phyloP scores from a whole-genome alignment of 495 filamentous ascomycete species.

The Viridothelium virens region DNA sequence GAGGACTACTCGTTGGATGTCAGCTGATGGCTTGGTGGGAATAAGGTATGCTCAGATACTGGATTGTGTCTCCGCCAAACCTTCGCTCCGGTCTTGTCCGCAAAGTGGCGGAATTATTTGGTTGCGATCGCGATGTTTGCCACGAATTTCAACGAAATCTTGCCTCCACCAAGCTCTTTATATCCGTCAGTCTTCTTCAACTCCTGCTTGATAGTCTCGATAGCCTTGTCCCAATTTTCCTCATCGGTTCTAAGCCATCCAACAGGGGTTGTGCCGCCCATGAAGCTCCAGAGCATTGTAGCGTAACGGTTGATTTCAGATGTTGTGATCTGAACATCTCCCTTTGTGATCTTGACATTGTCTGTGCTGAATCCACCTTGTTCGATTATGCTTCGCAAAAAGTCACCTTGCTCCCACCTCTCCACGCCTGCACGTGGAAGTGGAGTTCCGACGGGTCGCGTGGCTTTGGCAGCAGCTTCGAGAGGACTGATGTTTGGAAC shows the following conservation, averaged over 20 bases:
- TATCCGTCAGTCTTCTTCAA: slow-evolving; percentile 14
- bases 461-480: slow-evolving; percentile 9
- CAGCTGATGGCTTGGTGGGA: no score
- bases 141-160: slow-evolving; percentile 14
- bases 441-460: slow-evolving; percentile 13
- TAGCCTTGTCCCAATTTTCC: slow-evolving; percentile 3
- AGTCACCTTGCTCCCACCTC: slow-evolving; percentile 11
- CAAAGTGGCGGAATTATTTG: slow-evolving; percentile 1
- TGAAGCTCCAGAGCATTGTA: slow-evolving; percentile 19
- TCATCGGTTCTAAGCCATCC: slow-evolving; percentile 14
- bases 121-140: slow-evolving; percentile 17
- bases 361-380: slow-evolving; percentile 16
- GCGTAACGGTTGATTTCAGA: slow-evolving; percentile 11
- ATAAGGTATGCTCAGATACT: no score
- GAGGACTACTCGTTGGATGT: no score
- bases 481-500: slow-evolving; percentile 15
- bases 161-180: slow-evolving; percentile 11
- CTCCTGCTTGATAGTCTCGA: slow-evolving; percentile 12
- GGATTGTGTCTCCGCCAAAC: no score
- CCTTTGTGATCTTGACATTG: neutral
- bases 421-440: slow-evolving; percentile 12
- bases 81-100: no score
- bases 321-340: slow-evolving; percentile 14
- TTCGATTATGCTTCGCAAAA: slow-evolving; percentile 12
- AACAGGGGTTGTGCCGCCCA: slow-evolving; percentile 12